Percentiles rank a stretch among this genome's conserved stretches.
phyloP scores from a whole-genome alignment of 805 yeast genomes.

The Kodamaea lidongshanica region DNA sequence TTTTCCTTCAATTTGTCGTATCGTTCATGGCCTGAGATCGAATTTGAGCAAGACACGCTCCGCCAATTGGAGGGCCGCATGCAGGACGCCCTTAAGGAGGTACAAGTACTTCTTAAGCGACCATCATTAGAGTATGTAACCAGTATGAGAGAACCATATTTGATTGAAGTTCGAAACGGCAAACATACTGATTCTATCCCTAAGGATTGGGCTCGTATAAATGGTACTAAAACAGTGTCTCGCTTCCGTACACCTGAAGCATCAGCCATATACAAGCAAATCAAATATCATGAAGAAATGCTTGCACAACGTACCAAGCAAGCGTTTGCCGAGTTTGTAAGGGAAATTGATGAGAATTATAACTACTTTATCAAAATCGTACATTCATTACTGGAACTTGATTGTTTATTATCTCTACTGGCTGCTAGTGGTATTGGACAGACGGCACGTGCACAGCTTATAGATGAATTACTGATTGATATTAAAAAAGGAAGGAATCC shows the following conservation, averaged over 20 bases:
- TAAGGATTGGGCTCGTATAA: constrained; percentile 67
- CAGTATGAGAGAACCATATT: constrained; percentile 59
- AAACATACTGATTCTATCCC: constrained; percentile 57
- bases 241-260: constrained; percentile 67
- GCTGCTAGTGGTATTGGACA: constrained; percentile 47
- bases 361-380: constrained; percentile 34
- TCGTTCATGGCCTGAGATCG: constrained; percentile 35
- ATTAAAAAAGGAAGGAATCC: constrained; percentile 62
- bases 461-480: constrained; percentile 37
- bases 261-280: constrained; percentile 41
- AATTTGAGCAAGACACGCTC: constrained; percentile 32
- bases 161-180: constrained; percentile 67
- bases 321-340: constrained; percentile 40
- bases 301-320: constrained; percentile 42
- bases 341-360: constrained; percentile 26
- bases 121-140: constrained; percentile 53
- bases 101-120: constrained; percentile 44
- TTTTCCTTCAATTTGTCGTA: constrained; percentile 36
- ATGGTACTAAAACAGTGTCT: constrained; percentile 60
- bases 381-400: constrained; percentile 47
- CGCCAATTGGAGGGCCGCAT: constrained; percentile 42
- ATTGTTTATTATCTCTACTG: constrained; percentile 62
- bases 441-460: constrained; percentile 44
- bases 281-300: constrained; percentile 57
- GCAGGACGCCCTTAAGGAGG: constrained; percentile 43